Evolutionary conservation across 495 filamentous ascomycete species (phyloP).

Genomic region (Letharia lupina): DNA sequence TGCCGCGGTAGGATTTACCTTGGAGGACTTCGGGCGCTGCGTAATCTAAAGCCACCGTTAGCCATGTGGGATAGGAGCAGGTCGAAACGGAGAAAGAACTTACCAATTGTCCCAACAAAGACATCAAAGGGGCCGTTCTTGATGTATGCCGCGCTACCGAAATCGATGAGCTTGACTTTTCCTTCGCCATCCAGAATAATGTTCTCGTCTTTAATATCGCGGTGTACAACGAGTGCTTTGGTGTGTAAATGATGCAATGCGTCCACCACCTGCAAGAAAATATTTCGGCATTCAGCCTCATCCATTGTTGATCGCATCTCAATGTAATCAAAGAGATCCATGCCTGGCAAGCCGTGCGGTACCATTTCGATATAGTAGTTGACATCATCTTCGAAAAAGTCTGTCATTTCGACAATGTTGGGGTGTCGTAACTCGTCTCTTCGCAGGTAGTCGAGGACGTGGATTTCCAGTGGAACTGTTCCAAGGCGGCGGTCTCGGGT

Average conservation of each 20-base stretch:
- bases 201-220: constrained; percentile 99
- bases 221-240: constrained; percentile 85
- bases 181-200: constrained; percentile 93
- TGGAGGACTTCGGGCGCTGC: constrained; percentile 95
- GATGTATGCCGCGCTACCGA: constrained; percentile 95
- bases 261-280: constrained; percentile 84
- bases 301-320: constrained; percentile 96
- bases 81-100: constrained; percentile 26
- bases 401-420: constrained; percentile 97
- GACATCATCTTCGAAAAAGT: constrained; percentile 95
- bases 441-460: constrained; percentile 89
- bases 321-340: constrained; percentile 99
- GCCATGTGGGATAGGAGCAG: background rate
- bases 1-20: constrained; percentile 85
- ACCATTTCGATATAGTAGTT: constrained; percentile 99
- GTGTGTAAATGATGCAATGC: constrained; percentile 88
- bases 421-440: constrained; percentile 80
- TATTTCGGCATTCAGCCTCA: constrained; percentile 84
- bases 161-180: constrained; percentile 94
- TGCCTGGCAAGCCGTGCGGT: constrained; percentile 89
- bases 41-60: constrained; percentile 58
- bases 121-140: constrained; percentile 98
- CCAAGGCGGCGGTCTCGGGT: constrained; percentile 87
- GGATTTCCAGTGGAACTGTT: constrained; percentile 96
- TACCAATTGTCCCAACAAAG: constrained; percentile 97